Evolutionary conservation across 129 eudicot genomes (phyloP).

Genomic region (Pseudognaphalium luteoalbum): DNA sequence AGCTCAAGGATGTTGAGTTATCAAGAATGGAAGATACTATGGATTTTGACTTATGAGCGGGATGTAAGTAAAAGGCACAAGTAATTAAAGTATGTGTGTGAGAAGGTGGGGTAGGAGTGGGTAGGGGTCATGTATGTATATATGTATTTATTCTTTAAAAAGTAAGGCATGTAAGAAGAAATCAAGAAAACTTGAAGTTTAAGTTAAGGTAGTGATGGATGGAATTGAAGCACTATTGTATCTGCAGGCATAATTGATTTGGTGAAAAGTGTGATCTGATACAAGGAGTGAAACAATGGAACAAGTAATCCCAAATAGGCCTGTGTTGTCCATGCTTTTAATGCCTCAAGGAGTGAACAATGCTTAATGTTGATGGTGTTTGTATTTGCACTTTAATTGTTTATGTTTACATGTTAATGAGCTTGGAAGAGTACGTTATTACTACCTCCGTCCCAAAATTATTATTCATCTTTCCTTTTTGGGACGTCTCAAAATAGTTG

Average conservation of each 20-base stretch:
- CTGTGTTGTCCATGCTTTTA: not conserved
- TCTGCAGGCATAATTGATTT: conserved; percentile 38
- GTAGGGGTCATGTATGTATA: conserved; percentile 25
- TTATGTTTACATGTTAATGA: too few relatives aligned
- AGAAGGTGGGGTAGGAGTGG: conserved; percentile 8
- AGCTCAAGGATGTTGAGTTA: conserved; percentile 42
- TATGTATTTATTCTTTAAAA: conserved; percentile 12
- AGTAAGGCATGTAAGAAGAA: conserved; percentile 41
- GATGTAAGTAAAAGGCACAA: conserved; percentile 17
- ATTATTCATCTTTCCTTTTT: too few relatives aligned
- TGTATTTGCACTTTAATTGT: not conserved
- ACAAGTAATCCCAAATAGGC: conserved; percentile 6
- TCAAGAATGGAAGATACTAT: conserved; percentile 36
- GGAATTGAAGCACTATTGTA: conserved; percentile 31
- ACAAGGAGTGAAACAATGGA: conserved; percentile 14
- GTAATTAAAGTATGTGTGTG: conserved; percentile 26
- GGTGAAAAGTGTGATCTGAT: conserved; percentile 9
- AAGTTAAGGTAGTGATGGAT: conserved; percentile 43
- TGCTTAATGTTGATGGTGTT: not conserved
- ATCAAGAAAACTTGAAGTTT: conserved; percentile 46
- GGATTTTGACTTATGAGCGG: conserved; percentile 36
- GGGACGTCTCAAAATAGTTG: too few relatives aligned
- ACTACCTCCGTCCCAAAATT: too few relatives aligned
- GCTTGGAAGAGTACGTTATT: too few relatives aligned
- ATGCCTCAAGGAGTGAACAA: too few relatives aligned